These are phyloP conservation scores for Euptelea pleiosperma DNA, from an alignment of 164 flowering plant species.

Conservation along the genomic window DNA sequence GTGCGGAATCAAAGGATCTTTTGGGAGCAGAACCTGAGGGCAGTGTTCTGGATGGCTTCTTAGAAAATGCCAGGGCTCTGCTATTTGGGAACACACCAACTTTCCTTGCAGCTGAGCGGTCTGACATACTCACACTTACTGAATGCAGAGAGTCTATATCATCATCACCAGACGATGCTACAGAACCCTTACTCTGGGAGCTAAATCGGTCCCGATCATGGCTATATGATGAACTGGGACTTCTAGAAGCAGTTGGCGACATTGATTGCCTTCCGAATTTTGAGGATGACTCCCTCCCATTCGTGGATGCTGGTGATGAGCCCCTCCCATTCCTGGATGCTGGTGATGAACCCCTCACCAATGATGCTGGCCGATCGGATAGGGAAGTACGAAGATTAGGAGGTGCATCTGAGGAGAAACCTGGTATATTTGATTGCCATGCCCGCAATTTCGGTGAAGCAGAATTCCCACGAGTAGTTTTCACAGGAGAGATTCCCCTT, in stretches of 20 bases:
- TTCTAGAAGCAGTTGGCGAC: constrained; percentile 91
- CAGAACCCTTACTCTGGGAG: constrained; percentile 75
- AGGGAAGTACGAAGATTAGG: constrained; percentile 96
- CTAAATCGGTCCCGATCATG: constrained; percentile 72
- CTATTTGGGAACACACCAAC: constrained; percentile 43
- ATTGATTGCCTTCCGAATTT: constrained; percentile 63
- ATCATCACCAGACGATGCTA: constrained; percentile 90
- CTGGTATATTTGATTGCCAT: constrained; percentile 90
- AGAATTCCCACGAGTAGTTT: constrained; percentile 71
- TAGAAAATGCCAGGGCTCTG: constrained; percentile 45
- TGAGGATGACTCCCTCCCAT: constrained; percentile 50
- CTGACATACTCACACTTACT: constrained; percentile 39
- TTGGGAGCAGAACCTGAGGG: constrained; percentile 80
- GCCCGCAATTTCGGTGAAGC: constrained; percentile 80
- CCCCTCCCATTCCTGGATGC: too few species aligned
- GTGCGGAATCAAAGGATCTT: constrained; percentile 73
- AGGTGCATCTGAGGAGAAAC: constrained; percentile 85
- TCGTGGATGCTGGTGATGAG: too few species aligned
- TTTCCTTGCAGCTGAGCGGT: constrained; percentile 36
- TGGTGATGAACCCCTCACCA: constrained; percentile 90
- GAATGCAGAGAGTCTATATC: constrained; percentile 80
- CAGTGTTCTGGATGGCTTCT: constrained; percentile 46
- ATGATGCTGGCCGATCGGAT: constrained; percentile 81
- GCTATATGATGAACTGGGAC: constrained; percentile 68
- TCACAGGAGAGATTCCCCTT: constrained; percentile 73